Base-by-base conservation (phyloP, 495 filamentous ascomycete genomes). In the Lentithecium fluviatile region DNA sequence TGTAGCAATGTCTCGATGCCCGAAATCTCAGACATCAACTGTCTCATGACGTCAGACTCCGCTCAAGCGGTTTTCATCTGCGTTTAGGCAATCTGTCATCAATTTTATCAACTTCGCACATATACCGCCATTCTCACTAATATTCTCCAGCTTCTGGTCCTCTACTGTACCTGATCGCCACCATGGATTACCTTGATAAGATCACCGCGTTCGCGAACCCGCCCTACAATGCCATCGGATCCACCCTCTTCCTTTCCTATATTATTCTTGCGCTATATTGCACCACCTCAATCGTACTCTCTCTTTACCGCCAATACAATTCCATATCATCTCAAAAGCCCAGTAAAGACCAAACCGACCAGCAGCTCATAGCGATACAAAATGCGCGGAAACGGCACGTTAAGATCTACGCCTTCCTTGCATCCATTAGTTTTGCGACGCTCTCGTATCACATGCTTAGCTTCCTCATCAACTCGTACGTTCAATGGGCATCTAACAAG, bases 361-460 rank as follows among this genome's bases (percentile, higher is more conserved):
- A 19, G 13, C 15, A n/a, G 10, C 8, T 24, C 11, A 34, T 6
- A 29, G 13, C 3, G 19, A 43, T 24, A 7, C 45, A 47, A 19
- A 37, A 46, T 51, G 46, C 56, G 3, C 17, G 43, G 2, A n/a
- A 24, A 1, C 29, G 40, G 26, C 49, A 52, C 25, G 21, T 60
- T 38, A 53, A 36, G 19, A 25, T 46, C 24, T 42, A 46, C 34
- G 34, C 34, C 52, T 8, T 45, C 1, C 37, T 63, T 45, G 43
- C 60, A 19, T 20, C 36, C 1, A 46, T 57, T n/a, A 57, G 52
- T 37, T 63, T 63, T 29, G 23, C 37, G n/a, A 57, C 47, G 45
- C 53, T 63, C 13, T 63, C 60, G 6, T 63, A 52, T 36, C 52
- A 63, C 53, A 63, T 63, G 60, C 32, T 47, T n/a, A 50, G 23